phyloP scores from a whole-genome alignment of 768 basidiomycete genomes.

The Termitomyces sp. region DNA sequence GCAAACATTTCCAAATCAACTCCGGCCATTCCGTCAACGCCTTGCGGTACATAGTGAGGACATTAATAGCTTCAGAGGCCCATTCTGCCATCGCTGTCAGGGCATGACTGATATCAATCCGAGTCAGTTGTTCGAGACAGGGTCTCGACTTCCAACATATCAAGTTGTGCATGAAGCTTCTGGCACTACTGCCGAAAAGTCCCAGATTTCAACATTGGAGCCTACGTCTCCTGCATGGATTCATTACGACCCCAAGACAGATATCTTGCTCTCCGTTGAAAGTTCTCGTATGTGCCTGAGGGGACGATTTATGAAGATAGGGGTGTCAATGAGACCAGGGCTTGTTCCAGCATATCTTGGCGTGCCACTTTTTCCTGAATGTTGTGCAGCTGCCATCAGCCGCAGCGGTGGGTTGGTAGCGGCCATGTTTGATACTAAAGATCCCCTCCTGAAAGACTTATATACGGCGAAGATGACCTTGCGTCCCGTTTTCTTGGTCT shows the following conservation, averaged over 20 bases:
- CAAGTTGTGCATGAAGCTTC: neutral
- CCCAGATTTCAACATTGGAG: neutral
- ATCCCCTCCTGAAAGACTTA: no score
- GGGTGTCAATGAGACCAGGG: neutral
- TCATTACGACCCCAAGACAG: conserved; percentile 3
- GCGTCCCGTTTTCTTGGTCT: neutral
- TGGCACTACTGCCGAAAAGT: neutral
- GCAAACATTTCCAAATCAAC: neutral
- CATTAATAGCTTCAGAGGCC: neutral
- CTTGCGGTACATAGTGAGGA: neutral
- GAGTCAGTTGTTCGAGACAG: no score
- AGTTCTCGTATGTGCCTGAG: neutral
- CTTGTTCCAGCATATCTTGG: neutral
- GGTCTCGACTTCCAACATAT: neutral
- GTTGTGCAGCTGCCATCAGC: neutral
- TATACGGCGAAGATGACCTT: neutral
- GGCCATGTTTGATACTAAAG: neutral
- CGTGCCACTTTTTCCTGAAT: neutral
- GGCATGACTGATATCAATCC: neutral
- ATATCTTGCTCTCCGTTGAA: neutral
- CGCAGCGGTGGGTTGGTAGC: neutral
- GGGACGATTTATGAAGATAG: conserved; percentile 1
- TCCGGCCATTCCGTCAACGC: neutral
- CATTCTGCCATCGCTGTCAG: neutral
- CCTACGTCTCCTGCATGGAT: neutral